Evolutionary conservation across 768 basidiomycete species (phyloP).

Genomic region (Termitomyces heimii): DNA sequence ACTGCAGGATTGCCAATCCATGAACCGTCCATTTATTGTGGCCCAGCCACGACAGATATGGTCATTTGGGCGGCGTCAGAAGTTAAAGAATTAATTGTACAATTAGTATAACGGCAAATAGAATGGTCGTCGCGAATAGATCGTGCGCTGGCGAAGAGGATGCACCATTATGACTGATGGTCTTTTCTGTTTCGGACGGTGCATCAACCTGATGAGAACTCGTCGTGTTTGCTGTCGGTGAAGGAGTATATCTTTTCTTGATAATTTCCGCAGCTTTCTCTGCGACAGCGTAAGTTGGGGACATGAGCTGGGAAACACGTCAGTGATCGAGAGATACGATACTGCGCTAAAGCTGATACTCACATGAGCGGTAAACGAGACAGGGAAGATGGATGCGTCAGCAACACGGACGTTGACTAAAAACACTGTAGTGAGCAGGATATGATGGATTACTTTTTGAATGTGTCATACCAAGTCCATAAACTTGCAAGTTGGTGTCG

Average conservation of each 20-base stretch:
- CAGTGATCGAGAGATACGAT: not conserved
- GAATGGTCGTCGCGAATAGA: not conserved
- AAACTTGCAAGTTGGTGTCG: slow-evolving; percentile 45
- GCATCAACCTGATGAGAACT: not conserved
- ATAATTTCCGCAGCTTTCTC: slow-evolving; percentile 8
- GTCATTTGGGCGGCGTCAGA: not conserved
- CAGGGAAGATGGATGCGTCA: slow-evolving; percentile 20
- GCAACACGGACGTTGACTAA: slow-evolving; percentile 39
- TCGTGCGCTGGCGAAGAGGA: not conserved
- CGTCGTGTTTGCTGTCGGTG: not conserved
- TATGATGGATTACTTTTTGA: not conserved
- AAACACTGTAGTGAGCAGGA: not conserved
- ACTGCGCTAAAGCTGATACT: not conserved
- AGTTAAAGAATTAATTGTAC: not conserved
- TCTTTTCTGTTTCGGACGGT: not conserved
- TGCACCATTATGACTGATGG: not conserved
- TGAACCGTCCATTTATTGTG: not conserved
- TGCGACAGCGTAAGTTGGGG: slow-evolving; percentile 9
- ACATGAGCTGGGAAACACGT: not conserved
- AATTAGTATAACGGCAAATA: not conserved
- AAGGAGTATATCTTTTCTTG: not conserved
- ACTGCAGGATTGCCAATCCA: not conserved
- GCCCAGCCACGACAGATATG: not conserved
- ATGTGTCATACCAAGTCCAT: slow-evolving; percentile 33
- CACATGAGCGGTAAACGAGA: slow-evolving; percentile 20